phyloP scores from a whole-genome alignment of 2,329 filamentous ascomycete genomes.

The Penicillium sp. region DNA sequence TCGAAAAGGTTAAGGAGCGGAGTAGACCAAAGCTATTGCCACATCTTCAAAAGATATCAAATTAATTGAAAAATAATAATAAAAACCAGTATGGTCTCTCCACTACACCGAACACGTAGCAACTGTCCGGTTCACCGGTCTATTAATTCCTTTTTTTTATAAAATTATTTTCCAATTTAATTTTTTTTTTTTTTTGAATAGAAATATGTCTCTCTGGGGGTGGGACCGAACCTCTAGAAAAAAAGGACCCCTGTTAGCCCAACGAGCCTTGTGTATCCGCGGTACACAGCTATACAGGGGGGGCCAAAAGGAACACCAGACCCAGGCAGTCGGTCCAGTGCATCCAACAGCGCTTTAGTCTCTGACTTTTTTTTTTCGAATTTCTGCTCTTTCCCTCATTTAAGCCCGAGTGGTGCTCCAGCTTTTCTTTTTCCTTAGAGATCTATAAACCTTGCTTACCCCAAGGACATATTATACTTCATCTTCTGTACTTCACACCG shows the following conservation, averaged over 20 bases:
- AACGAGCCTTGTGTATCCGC: constrained; percentile 19
- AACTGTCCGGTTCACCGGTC: constrained; percentile 16
- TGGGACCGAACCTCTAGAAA: constrained; percentile 10
- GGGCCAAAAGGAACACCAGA: constrained; percentile 20
- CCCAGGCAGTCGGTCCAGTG: constrained; percentile 14
- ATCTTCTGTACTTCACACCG: neutral
- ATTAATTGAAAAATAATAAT: constrained; percentile 5
- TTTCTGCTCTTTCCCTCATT: constrained; percentile 13
- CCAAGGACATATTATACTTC: neutral
- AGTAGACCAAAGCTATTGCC: constrained; percentile 13
- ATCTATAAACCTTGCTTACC: constrained; percentile 19
- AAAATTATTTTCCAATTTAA: too few relatives aligned
- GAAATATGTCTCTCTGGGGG: constrained; percentile 14
- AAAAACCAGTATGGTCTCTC: neutral
- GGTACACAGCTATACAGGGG: constrained; percentile 22
- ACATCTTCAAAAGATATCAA: constrained; percentile 13
- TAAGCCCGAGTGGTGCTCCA: constrained; percentile 17
- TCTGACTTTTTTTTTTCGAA: constrained; percentile 2
- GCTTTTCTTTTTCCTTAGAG: constrained; percentile 7
- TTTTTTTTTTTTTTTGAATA: neutral
- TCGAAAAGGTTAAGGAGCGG: neutral
- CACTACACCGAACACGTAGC: constrained; percentile 6
- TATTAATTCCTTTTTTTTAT: neutral
- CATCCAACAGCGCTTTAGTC: constrained; percentile 19
- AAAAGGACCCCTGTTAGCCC: constrained; percentile 12